Evolutionary conservation across 805 yeast genomes (phyloP), one percentile per base, ranked within the genome.

Genomic region (Sugiyamaella floridensis): DNA sequence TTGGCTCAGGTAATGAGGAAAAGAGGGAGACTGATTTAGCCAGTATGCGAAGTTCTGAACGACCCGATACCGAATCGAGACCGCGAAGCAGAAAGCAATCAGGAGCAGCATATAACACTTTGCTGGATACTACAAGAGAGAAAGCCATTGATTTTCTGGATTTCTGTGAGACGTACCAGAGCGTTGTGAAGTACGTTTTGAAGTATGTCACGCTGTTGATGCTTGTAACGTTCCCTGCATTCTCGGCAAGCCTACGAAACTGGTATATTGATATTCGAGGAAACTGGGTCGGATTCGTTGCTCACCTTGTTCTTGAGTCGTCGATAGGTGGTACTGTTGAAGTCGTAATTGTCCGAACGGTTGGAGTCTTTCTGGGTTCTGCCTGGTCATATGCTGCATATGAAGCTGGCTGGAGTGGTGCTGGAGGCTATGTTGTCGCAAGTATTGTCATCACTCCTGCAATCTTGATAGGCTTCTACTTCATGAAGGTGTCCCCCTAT

Each of bases 281-380:
- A 43, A 65, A 76, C 1, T 78, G 82, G 82, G 71, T 76, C 6
- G 81, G 81, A 26, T 78, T 78, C 66, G 78, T 76, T 4, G 76
- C 79, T 15, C 73, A 74, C 32, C 60, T 78, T 45, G 76, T 75
- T 20, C 52, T 77, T 26, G 82, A 78, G 55, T 77, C 79, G 0
- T 74, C 78, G 5, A 71, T 77, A 14, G 82, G 82, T 12, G 76
- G 73, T 15, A 76, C 81, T 1, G 71, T 76, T 47, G 74, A 71
- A 67, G 75, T 74, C 3, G 74, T 75, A 55, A 70, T 77, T 47
- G 57, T 76, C 1, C 70, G 82, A 59, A 72, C 73, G 10, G 72
- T 76, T 15, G 81, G 81, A 19, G 74, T 76, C 9, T 58, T 74
- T 1, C 47, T 64, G 11, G 82, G 82, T 18, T 70, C 81, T 2